Evolutionary conservation across 768 basidiomycete genomes (phyloP).

Genomic region (Termitomyces sp.): DNA sequence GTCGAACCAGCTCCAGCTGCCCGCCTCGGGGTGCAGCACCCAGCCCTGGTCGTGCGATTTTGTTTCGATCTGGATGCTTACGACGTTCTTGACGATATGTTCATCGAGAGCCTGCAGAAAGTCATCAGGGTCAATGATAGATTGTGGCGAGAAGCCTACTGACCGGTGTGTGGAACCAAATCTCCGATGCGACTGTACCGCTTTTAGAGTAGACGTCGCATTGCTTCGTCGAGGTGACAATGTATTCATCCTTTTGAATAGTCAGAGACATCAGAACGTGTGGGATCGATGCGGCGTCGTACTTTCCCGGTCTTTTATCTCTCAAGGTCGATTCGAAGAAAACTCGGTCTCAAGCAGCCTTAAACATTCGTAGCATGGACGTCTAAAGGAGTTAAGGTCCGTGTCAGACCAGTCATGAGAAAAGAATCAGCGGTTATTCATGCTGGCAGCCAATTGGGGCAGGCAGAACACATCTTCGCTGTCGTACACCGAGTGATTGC

Average conservation of each 20-base stretch:
- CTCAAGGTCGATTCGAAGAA: not conserved
- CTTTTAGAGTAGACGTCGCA: conserved; percentile 9
- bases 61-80: conserved; percentile 24
- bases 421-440: not conserved
- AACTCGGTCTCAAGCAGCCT: not conserved
- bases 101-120: conserved; percentile 17
- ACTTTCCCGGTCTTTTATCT: not conserved
- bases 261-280: conserved; percentile 10
- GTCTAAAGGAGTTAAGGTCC: no score
- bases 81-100: conserved; percentile 16
- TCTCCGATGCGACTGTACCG: conserved; percentile 11
- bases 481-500: not conserved
- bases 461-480: no score
- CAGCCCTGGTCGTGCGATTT: conserved; percentile 19
- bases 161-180: conserved; percentile 24
- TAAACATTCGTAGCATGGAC: not conserved
- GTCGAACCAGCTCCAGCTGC: conserved; percentile 30
- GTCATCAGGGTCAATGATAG: not conserved
- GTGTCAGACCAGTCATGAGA: not conserved
- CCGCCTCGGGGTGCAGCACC: conserved; percentile 11
- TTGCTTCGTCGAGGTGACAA: not conserved
- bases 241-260: conserved; percentile 15
- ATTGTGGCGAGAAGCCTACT: not conserved
- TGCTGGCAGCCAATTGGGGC: not conserved
- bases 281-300: not conserved